Evolutionary conservation across 306 rosid genomes (phyloP), one percentile per base, ranked within the genome.

Genomic region (Glycine tomentella): DNA sequence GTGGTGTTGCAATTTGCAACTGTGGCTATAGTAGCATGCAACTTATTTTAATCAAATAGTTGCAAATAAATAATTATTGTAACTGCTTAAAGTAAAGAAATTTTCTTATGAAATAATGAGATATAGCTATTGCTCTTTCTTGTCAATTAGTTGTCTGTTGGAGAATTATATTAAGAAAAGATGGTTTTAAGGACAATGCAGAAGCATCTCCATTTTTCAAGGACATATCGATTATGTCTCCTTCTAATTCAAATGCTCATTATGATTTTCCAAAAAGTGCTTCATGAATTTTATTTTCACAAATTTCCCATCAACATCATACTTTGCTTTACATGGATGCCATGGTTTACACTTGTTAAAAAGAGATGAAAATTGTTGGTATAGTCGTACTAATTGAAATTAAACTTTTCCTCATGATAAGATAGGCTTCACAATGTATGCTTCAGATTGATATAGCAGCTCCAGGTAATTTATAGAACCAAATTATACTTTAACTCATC

Each of bases 151-250:
- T 86, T 90, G 88, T 86, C 82, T 52, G 12, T 63, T 74, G 64
- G 15, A 71, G 57, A 71, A 76, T 84, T 66, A 75, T 74, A 78
- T 74, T 52, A 52, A 20, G 85, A 87, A 89, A 80, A 79, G 79
- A 87, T 69, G 81, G 83, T 82, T 81, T 81, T 64, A 57, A 83
- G 70, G 73, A 76, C 59, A 67, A 83, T 82, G 71, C 86, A 88
- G 81, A 58, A 75, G 90, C 83, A 87, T 84, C 89, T 84, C 79
- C 70, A 75, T 76, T 78, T 86, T 91, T 89, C 96, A 93, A 91
- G 83, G 86, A 86, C 92, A 87, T 71, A 74, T 83, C 87, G 88
- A 92, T 84, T 88, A 88, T 87, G 96, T 91, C 89, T 87, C 89
- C 93, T 31, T 76, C 81, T 75, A 68, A 48, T 83, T 87, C 86